Base-by-base conservation (phyloP, 495 filamentous ascomycete genomes). In the Penicillium pancosmium region DNA sequence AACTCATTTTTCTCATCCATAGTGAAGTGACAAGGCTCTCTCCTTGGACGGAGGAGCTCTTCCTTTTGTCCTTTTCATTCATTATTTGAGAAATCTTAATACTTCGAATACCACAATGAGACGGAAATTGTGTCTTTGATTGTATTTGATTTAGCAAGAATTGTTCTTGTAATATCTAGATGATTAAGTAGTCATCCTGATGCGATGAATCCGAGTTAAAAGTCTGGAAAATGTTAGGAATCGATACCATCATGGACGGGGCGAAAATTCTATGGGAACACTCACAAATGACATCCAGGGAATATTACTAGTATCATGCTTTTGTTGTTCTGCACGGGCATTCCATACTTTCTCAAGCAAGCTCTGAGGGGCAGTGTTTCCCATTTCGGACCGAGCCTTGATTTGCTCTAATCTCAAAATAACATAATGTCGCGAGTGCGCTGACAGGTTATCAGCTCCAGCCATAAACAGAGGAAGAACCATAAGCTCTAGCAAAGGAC, bases 391-490 rank as follows among this genome's bases (percentile, higher is more conserved):
- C 51, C 69, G 58, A 27, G 56, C 54, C 54, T 72, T 66, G 18
- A 75, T 66, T 23, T 77, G 65, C 4, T 49, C 61, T 13, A 73
- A 47, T 27, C 72, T 63, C 16, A 70, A 13, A 3, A 74, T 31
- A 25, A 74, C 54, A 55, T 77, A 77, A 57, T 75, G 73, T 9
- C 64, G 69, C 5, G 74, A 69, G 52, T 73, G 69, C 1, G 62
- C 58, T 11, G 69, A 66, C 5, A 77, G 55, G 12, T 59, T 66
- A 52, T 77, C 74, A 2, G 69, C 65, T 9, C 74, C 74, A 15
- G 72, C 72, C 64, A 77, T 73, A 40, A 77, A 77, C 0, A 77
- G 52, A 15, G 74, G 74, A 33, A 77, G 55, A 1, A 77, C 68
- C 40, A 67, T 25, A 10, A 77, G 59, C 40, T 77, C 72, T 7